Percentiles rank a stretch among this genome's conserved stretches.
Conservation (phyloP, 495 filamentous ascomycete genomes). For the Neurospora sp. region DNA sequence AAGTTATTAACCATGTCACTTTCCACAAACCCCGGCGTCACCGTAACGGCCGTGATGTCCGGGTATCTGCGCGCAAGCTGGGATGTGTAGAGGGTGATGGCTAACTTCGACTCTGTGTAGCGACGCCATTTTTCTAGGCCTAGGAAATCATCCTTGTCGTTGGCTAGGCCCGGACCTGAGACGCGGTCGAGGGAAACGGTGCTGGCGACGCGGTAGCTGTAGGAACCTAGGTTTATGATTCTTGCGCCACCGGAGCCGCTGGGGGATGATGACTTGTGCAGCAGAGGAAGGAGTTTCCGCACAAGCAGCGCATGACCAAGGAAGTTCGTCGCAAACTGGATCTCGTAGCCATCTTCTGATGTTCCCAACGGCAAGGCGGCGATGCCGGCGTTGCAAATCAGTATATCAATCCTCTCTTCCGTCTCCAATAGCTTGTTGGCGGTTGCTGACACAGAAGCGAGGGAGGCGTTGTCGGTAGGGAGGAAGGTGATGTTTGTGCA, state of each 20-base stretch:
- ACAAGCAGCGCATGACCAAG: background rate
- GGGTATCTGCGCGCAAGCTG: background rate
- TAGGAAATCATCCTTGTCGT: background rate
- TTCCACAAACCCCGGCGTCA: background rate
- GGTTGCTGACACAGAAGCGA: background rate
- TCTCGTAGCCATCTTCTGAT: background rate
- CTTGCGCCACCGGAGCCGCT: background rate
- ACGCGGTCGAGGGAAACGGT: background rate
- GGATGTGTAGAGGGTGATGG: rapidly evolving
- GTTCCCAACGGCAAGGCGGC: background rate
- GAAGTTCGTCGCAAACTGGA: background rate
- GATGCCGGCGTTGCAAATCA: background rate
- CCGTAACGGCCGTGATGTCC: background rate
- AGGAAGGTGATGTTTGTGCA: background rate
- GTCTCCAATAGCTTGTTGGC: rapidly evolving
- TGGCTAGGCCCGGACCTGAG: background rate
- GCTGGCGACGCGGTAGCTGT: rapidly evolving
- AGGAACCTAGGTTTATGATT: background rate
- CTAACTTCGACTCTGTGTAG: background rate
- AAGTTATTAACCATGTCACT: background rate
- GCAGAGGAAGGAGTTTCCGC: background rate
- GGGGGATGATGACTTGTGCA: background rate
- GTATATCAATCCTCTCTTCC: rapidly evolving
- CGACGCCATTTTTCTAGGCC: background rate
- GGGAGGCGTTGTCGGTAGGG: background rate